Base-by-base conservation (phyloP, 2,329 filamentous ascomycete species). In the Ophiostoma angusticollis region DNA sequence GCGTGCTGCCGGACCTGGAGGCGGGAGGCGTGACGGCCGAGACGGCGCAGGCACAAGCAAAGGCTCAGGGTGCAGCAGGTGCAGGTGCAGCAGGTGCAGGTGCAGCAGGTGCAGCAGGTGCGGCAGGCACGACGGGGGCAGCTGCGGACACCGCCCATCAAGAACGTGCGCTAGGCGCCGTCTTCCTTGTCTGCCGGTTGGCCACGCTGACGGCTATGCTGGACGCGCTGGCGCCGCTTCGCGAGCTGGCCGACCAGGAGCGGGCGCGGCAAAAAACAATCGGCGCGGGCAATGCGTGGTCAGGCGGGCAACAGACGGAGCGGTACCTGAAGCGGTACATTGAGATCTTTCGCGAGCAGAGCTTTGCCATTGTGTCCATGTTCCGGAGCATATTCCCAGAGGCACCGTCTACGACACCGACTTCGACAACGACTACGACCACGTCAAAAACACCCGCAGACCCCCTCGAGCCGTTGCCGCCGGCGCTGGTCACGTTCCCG, bases 271-370 rank as follows among this genome's bases (percentile, higher is more conserved):
- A 70, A 44, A 31, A 25, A 18, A 32, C 65, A 24, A 54, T 58
- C 12, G 52, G 57, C 6, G 54, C 55, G 17, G 58, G 59, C 8
- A 57, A 57, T 29, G 54, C 59, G 25, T 81, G 71, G 72, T 74
- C 71, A 3, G 75, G 75, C 1, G 89, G 89, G 0, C 86, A 93
- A 52, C 91, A 96, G 57, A 95, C 87, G 1, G 91, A 96, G 58
- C 74, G 86, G 37, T 98, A 86, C 52, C 64, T 98, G 31, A 98
- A 96, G 58, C 74, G 87, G 34, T 98, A 93, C 58, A 84, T 98
- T 51, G 91, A 98, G 56, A 86, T 98, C 21, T 96, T 96, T 57
- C 81, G 91, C 37, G 91, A 98, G 59, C 91, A 98, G 59, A 94
- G 84, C 55, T 98, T 98, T 57, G 83, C 80, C 31, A 93, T 96